These are phyloP conservation scores for Penstemon eatonii DNA, from an alignment of 257 asterid species.

Conservation along the genomic window DNA sequence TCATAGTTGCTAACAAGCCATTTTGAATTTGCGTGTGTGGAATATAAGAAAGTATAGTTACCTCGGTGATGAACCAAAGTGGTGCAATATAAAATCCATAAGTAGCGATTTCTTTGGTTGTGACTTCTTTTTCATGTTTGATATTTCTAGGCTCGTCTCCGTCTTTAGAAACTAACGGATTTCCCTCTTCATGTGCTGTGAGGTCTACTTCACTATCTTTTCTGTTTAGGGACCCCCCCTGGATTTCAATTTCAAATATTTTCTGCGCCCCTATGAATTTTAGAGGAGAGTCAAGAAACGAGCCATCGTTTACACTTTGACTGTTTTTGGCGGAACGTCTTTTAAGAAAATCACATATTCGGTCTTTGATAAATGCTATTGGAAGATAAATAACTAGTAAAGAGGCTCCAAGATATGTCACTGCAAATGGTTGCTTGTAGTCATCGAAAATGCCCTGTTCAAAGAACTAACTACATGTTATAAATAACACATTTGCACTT, in stretches of 20 bases:
- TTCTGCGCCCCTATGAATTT: slow-evolving; percentile 60
- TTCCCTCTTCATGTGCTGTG: slow-evolving; percentile 60
- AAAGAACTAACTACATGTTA: slow-evolving; percentile 14
- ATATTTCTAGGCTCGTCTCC: slow-evolving; percentile 34
- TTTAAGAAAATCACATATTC: slow-evolving; percentile 53
- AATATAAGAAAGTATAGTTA: slow-evolving; percentile 16
- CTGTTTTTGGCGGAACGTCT: slow-evolving; percentile 43
- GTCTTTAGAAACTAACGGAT: slow-evolving; percentile 56
- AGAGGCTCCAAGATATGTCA: slow-evolving; percentile 97
- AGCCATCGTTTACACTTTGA: slow-evolving; percentile 38
- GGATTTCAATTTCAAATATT: slow-evolving; percentile 67
- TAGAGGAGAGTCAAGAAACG: slow-evolving; percentile 52
- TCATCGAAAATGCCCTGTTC: slow-evolving; percentile 84
- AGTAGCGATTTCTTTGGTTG: slow-evolving; percentile 78
- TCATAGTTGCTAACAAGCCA: background rate
- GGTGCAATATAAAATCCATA: slow-evolving; percentile 94
- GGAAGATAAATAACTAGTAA: slow-evolving; percentile 93
- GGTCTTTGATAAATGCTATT: slow-evolving; percentile 76
- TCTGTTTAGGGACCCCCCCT: slow-evolving; percentile 49
- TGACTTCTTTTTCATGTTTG: slow-evolving; percentile 39
- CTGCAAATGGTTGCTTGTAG: slow-evolving; percentile 98
- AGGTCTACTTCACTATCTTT: slow-evolving; percentile 65
- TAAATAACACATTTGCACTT: background rate
- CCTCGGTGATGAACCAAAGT: slow-evolving; percentile 97
- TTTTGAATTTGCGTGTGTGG: background rate